Evolutionary conservation across 805 yeast species (phyloP).

Genomic region (Cyberlindnera sargentensis): DNA sequence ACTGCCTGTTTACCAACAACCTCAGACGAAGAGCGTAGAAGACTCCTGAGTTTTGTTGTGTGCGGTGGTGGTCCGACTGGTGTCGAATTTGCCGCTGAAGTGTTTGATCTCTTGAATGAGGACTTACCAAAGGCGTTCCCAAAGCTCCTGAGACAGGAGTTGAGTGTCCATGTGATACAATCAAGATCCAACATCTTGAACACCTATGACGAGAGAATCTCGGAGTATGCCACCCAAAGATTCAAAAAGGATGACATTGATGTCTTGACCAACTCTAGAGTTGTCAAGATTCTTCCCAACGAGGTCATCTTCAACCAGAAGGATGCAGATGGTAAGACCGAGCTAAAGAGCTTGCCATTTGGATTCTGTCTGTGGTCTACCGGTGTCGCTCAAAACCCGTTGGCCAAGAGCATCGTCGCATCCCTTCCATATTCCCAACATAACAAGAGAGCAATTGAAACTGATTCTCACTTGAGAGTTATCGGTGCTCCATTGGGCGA

Average conservation of each 20-base stretch:
- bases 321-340: constrained; percentile 30
- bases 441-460: constrained; percentile 66
- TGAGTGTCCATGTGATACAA: constrained; percentile 63
- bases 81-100: constrained; percentile 68
- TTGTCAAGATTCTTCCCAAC: constrained; percentile 47
- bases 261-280: constrained; percentile 58
- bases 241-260: constrained; percentile 58
- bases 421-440: constrained; percentile 42
- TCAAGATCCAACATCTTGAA: constrained; percentile 61
- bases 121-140: constrained; percentile 55
- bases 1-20: constrained; percentile 61
- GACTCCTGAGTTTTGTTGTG: constrained; percentile 53
- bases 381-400: constrained; percentile 61
- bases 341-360: constrained; percentile 45
- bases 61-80: constrained; percentile 79
- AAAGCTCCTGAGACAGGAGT: constrained; percentile 50
- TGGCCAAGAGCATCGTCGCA: constrained; percentile 48
- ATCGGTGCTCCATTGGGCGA: constrained; percentile 62
- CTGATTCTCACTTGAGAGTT: constrained; percentile 66
- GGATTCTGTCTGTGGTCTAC: constrained; percentile 75
- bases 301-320: constrained; percentile 52
- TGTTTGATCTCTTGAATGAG: constrained; percentile 58
- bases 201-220: constrained; percentile 59
- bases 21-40: constrained; percentile 53
- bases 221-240: constrained; percentile 57